These are phyloP conservation scores for Bruguiera sexangula DNA, from an alignment of 345 rosid species.

Conservation along the genomic window DNA sequence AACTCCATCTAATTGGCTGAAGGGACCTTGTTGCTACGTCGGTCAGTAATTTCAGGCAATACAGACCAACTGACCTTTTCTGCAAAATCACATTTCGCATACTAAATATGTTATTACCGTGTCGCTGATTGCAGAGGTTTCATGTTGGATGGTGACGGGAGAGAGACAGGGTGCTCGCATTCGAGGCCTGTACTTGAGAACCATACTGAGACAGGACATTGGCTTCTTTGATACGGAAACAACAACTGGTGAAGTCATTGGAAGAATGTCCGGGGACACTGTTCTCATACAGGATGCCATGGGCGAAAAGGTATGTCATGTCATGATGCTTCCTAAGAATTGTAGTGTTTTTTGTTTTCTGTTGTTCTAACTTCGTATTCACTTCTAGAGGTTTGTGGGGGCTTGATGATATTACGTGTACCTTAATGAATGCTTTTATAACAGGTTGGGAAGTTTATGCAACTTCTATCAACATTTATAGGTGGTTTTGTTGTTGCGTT, in stretches of 20 bases:
- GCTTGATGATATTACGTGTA: neutral
- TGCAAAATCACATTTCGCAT: neutral
- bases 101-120: neutral
- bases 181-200: slow-evolving; percentile 68
- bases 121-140: slow-evolving; percentile 52
- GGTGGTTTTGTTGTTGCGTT: slow-evolving; percentile 70
- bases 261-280: slow-evolving; percentile 93
- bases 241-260: slow-evolving; percentile 83
- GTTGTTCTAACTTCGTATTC: neutral
- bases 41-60: too few relatives aligned
- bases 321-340: neutral
- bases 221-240: slow-evolving; percentile 81
- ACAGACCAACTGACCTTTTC: neutral
- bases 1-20: too few relatives aligned
- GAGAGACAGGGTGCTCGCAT: slow-evolving; percentile 77
- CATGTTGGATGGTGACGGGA: slow-evolving; percentile 89
- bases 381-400: too few relatives aligned
- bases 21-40: too few relatives aligned
- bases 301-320: slow-evolving; percentile 69
- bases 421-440: neutral
- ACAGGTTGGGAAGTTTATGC: slow-evolving; percentile 78
- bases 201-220: slow-evolving; percentile 82
- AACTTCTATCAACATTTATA: slow-evolving; percentile 53
- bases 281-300: slow-evolving; percentile 87
- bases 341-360: neutral